Conservation (phyloP, 179 eudicot genomes). For the Silene vulgaris region DNA sequence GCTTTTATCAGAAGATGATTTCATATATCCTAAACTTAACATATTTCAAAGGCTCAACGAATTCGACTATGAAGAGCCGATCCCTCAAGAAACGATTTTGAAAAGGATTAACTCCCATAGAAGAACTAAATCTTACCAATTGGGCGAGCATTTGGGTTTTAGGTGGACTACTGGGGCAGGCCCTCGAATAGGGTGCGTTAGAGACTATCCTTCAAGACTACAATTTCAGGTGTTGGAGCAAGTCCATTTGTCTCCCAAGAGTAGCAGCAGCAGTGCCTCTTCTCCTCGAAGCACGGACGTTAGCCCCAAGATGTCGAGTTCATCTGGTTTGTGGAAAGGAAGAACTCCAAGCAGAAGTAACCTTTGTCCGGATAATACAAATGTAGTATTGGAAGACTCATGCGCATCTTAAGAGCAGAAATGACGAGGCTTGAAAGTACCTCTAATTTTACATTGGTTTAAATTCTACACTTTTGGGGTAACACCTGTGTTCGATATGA, state of each 20-base stretch:
- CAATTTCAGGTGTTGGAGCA: slow-evolving; percentile 57
- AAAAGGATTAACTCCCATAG: slow-evolving; percentile 61
- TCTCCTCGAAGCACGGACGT: slow-evolving; percentile 27
- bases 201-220: slow-evolving; percentile 72
- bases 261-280: slow-evolving; percentile 12
- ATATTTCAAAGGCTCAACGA: slow-evolving; percentile 42
- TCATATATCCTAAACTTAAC: slow-evolving; percentile 47
- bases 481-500: background rate
- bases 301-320: slow-evolving; percentile 20
- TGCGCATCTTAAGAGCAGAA: background rate
- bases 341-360: slow-evolving; percentile 18
- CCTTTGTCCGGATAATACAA: slow-evolving; percentile 13
- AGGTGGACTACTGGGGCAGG: slow-evolving; percentile 89
- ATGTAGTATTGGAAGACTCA: slow-evolving; percentile 1
- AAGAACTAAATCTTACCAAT: slow-evolving; percentile 56
- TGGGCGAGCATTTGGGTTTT: slow-evolving; percentile 56
- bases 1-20: slow-evolving; percentile 48
- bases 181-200: slow-evolving; percentile 74
- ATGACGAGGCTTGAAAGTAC: background rate
- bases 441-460: background rate
- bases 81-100: slow-evolving; percentile 52
- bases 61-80: slow-evolving; percentile 40
- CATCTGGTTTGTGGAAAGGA: slow-evolving; percentile 25
- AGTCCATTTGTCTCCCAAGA: slow-evolving; percentile 55
- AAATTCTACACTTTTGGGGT: background rate